A percentile compares a stretch with the other conserved stretches of the same genome.
phyloP scores from a whole-genome alignment of 805 yeast genomes.

The Priceomyces melissophilus region DNA sequence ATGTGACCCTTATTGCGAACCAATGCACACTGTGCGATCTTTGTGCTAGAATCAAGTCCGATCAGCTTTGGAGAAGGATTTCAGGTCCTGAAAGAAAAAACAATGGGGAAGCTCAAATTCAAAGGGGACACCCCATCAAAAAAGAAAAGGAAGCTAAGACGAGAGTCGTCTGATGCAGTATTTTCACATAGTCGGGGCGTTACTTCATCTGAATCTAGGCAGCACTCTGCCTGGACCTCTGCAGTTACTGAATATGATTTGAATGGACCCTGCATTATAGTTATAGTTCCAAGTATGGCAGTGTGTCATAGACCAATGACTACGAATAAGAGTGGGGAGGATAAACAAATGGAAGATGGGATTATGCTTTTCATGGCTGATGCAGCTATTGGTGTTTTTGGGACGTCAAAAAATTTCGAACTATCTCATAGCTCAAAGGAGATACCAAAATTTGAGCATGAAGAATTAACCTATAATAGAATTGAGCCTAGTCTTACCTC shows the following conservation, averaged over 20 bases:
- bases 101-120: slow-evolving; percentile 12
- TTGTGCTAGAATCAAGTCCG: no score
- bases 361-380: neutral
- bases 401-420: neutral
- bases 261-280: slow-evolving; percentile 10
- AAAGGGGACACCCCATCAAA: slow-evolving; percentile 10
- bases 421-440: no score
- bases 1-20: no score
- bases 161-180: no score
- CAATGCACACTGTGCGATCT: no score
- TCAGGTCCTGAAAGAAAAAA: neutral
- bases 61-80: neutral
- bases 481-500: slow-evolving; percentile 3
- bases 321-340: no score
- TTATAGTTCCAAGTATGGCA: neutral
- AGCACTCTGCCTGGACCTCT: slow-evolving; percentile 7
- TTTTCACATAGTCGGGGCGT: no score
- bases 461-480: slow-evolving; percentile 1
- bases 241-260: slow-evolving; percentile 6
- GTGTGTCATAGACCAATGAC: no score
- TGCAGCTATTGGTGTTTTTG: neutral
- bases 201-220: neutral
- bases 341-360: neutral
- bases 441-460: neutral
- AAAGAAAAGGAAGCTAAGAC: slow-evolving; percentile 3